phyloP scores from a whole-genome alignment of 768 basidiomycete genomes.

The Suillus ampliporus region DNA sequence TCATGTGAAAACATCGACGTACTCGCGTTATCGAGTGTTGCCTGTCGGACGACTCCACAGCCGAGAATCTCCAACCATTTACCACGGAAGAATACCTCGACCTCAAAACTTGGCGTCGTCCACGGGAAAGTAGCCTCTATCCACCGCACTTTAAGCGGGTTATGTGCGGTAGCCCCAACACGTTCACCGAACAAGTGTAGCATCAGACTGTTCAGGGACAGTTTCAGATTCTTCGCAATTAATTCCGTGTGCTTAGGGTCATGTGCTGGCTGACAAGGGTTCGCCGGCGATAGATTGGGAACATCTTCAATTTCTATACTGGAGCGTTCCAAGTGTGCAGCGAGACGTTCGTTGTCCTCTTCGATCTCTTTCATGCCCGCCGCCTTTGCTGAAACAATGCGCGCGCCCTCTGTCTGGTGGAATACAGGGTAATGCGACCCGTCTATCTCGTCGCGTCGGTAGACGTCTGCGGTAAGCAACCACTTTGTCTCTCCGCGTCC shows the following conservation, averaged over 20 bases:
- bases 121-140: slow-evolving; percentile 99
- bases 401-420: slow-evolving; percentile 97
- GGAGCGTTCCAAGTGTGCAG: slow-evolving; percentile 62
- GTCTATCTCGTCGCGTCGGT: slow-evolving; percentile 98
- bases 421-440: slow-evolving; percentile 96
- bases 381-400: slow-evolving; percentile 70
- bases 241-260: slow-evolving; percentile 74
- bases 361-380: slow-evolving; percentile 65
- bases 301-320: slow-evolving; percentile 90
- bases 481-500: slow-evolving; percentile 75
- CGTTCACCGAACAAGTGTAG: slow-evolving; percentile 77
- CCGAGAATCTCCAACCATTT: slow-evolving; percentile 98
- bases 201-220: slow-evolving; percentile 86
- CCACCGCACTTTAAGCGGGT: slow-evolving; percentile 91
- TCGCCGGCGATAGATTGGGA: slow-evolving; percentile 70
- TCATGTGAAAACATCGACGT: slow-evolving; percentile 36
- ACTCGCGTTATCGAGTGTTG: slow-evolving; percentile 89
- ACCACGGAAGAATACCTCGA: slow-evolving; percentile 95
- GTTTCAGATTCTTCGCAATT: slow-evolving; percentile 85
- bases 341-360: slow-evolving; percentile 72
- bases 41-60: slow-evolving; percentile 89
- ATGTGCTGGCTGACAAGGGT: slow-evolving; percentile 83
- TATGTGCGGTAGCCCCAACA: slow-evolving; percentile 52
- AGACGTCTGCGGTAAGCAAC: slow-evolving; percentile 96
- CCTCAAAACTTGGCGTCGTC: slow-evolving; percentile 97